phyloP scores from a whole-genome alignment of 768 basidiomycete genomes.

The Stropharia rugosoannulata region DNA sequence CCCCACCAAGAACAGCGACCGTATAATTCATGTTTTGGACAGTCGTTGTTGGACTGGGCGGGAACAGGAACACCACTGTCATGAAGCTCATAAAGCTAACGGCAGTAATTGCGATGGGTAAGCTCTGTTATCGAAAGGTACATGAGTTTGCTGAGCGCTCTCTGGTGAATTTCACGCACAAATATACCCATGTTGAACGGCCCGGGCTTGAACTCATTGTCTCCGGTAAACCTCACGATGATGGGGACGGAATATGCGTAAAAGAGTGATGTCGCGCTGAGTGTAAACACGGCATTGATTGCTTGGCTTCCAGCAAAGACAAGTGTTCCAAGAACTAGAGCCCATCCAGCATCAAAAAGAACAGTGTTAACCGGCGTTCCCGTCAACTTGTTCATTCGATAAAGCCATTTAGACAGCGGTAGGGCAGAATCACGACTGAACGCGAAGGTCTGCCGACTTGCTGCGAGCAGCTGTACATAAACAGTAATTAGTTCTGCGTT shows the following conservation, averaged over 20 bases:
- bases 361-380: constrained; percentile 65
- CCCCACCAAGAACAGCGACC: constrained; percentile 63
- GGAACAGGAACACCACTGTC: constrained; percentile 65
- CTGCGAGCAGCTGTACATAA: constrained; percentile 23
- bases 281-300: constrained; percentile 57
- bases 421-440: constrained; percentile 70
- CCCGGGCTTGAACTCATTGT: constrained; percentile 52
- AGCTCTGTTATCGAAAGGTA: constrained; percentile 38
- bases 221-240: constrained; percentile 43
- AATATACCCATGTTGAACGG: constrained; percentile 50
- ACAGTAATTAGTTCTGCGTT: background rate
- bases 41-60: constrained; percentile 44
- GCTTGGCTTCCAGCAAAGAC: constrained; percentile 60
- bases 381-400: constrained; percentile 55
- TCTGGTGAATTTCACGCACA: constrained; percentile 14
- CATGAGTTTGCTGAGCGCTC: background rate
- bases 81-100: constrained; percentile 70
- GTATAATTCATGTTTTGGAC: constrained; percentile 69
- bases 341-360: constrained; percentile 44
- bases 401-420: constrained; percentile 61
- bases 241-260: constrained; percentile 59
- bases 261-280: constrained; percentile 45
- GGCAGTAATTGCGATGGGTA: constrained; percentile 52
- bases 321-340: constrained; percentile 54
- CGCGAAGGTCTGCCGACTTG: constrained; percentile 63